A percentile compares a stretch with the other conserved stretches of the same genome.
These are phyloP conservation scores for Russula compacta DNA, from an alignment of 768 basidiomycete genomes.

Conservation along the genomic window DNA sequence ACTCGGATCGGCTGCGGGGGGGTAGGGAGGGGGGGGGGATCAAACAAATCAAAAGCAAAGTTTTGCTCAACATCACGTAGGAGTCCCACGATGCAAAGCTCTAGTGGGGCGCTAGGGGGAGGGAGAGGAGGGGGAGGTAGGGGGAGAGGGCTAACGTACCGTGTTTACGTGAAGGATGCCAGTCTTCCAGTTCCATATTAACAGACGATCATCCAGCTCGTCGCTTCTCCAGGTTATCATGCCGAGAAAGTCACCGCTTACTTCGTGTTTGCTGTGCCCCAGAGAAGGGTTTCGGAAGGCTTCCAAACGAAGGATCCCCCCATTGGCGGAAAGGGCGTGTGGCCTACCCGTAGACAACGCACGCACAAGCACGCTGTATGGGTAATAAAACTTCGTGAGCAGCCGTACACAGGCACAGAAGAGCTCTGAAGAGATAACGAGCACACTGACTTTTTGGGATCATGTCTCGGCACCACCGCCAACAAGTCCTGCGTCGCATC, in stretches of 20 bases:
- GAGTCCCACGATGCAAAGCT: neutral
- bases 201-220: neutral
- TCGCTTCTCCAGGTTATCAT: neutral
- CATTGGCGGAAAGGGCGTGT: conserved; percentile 1
- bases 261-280: neutral
- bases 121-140: too few species aligned
- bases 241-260: conserved; percentile 1
- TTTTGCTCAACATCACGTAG: neutral
- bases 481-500: conserved; percentile 3
- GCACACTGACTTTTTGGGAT: neutral
- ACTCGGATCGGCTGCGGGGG: neutral
- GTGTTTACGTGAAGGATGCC: neutral
- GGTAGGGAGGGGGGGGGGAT: too few species aligned
- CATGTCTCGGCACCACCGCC: neutral
- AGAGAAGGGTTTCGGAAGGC: too few species aligned
- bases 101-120: too few species aligned
- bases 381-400: neutral
- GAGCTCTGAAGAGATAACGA: neutral
- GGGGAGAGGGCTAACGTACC: neutral
- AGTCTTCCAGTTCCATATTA: conserved; percentile 11
- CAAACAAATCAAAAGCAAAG: too few species aligned
- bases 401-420: too few species aligned
- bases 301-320: neutral
- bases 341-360: neutral
- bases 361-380: neutral